These are phyloP conservation scores for Leccinum incarnatum DNA, from an alignment of 768 basidiomycete species.

Conservation along the genomic window DNA sequence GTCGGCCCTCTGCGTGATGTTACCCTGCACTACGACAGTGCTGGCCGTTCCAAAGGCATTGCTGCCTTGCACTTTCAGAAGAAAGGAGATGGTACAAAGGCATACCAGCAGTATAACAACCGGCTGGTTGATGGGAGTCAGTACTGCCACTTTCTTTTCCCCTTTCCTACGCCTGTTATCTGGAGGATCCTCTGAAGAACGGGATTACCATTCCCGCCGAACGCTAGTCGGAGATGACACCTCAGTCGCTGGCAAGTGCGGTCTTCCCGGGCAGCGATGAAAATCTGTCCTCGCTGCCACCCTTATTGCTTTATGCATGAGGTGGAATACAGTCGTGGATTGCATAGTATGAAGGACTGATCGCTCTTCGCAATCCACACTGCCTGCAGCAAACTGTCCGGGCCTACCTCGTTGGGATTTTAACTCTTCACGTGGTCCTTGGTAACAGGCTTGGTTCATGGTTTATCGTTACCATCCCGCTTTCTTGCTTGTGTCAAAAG, in stretches of 20 bases:
- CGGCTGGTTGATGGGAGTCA: slow-evolving; percentile 99
- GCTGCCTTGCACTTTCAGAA: slow-evolving; percentile 83
- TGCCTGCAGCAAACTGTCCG: slow-evolving; percentile 24
- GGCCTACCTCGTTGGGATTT: slow-evolving; percentile 30
- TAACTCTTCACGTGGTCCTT: slow-evolving; percentile 9
- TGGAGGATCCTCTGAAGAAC: slow-evolving; percentile 16
- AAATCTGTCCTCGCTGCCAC: slow-evolving; percentile 30
- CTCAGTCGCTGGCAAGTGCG: no score
- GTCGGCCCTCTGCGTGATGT: slow-evolving; percentile 86
- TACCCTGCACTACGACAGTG: slow-evolving; percentile 78
- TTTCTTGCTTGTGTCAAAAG: slow-evolving; percentile 34
- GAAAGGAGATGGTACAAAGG: slow-evolving; percentile 89
- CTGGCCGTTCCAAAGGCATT: slow-evolving; percentile 87
- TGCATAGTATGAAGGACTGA: slow-evolving; percentile 23
- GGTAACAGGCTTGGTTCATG: slow-evolving; percentile 25
- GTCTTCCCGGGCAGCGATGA: slow-evolving; percentile 8
- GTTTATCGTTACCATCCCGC: slow-evolving; percentile 39
- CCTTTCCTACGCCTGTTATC: slow-evolving; percentile 31
- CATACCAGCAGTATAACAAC: slow-evolving; percentile 93
- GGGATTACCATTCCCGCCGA: slow-evolving; percentile 21
- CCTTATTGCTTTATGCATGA: slow-evolving; percentile 10
- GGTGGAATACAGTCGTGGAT: slow-evolving; percentile 25
- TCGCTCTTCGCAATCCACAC: slow-evolving; percentile 25
- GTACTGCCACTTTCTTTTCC: slow-evolving; percentile 62
- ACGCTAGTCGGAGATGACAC: slow-evolving; percentile 15